Evolutionary conservation across 2,329 filamentous ascomycete genomes (phyloP).

Genomic region (Trichoderma guizhouense): DNA sequence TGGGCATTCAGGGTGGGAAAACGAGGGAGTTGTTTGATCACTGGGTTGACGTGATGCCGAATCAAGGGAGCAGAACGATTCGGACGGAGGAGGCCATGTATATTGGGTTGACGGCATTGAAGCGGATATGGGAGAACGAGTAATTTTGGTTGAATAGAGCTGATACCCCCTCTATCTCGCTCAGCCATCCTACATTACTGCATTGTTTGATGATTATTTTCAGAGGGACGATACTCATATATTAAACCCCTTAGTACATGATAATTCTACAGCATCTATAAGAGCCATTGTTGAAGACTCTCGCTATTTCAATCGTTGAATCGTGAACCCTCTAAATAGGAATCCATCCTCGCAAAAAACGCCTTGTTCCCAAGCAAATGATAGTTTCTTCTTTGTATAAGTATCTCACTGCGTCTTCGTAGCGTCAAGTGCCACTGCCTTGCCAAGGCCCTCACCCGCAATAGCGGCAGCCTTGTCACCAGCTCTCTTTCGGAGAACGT

Average conservation of each 20-base stretch:
- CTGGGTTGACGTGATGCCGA: slow-evolving; percentile 78
- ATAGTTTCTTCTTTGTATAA: not conserved
- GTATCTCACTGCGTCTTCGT: not conserved
- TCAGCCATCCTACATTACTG: not conserved
- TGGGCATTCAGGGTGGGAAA: slow-evolving; percentile 61
- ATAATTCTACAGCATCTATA: slow-evolving; percentile 1
- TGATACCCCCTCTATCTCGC: slow-evolving; percentile 11
- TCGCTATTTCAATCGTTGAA: slow-evolving; percentile 29
- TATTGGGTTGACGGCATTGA: slow-evolving; percentile 68
- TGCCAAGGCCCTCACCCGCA: slow-evolving; percentile 34
- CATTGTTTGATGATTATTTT: not conserved
- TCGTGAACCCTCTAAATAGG: slow-evolving; percentile 17
- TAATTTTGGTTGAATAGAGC: not conserved
- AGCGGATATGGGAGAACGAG: slow-evolving; percentile 50
- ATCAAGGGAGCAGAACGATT: slow-evolving; percentile 78
- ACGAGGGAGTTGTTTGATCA: slow-evolving; percentile 74
- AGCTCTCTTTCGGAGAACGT: slow-evolving; percentile 82
- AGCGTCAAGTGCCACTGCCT: slow-evolving; percentile 40
- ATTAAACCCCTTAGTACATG: not conserved
- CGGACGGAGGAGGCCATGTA: slow-evolving; percentile 80
- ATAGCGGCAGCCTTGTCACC: slow-evolving; percentile 38
- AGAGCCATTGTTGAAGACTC: slow-evolving; percentile 29
- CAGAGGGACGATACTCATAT: not conserved
- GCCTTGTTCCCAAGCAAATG: not conserved
- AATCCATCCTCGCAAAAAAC: slow-evolving; percentile 12